A percentile compares a stretch with the other conserved stretches of the same genome.
These are phyloP conservation scores for Curvularia hawaiiensis DNA, from an alignment of 2,329 filamentous ascomycete species.

Conservation along the genomic window DNA sequence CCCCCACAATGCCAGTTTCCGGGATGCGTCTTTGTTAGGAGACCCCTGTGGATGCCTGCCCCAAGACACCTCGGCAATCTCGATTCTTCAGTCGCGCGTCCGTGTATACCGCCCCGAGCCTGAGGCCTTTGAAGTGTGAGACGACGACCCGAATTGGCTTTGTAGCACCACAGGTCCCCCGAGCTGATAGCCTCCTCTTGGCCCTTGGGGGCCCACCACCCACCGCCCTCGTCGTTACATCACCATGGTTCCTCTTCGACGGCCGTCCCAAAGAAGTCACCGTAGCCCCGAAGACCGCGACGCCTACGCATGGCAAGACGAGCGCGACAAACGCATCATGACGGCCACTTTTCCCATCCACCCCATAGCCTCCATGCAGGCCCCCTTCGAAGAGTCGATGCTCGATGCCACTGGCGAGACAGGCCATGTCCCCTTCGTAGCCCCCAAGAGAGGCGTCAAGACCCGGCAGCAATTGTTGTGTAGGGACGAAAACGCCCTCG, in stretches of 20 bases:
- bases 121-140: constrained; percentile 26
- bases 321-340: constrained; percentile 44
- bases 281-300: constrained; percentile 28
- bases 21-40: constrained; percentile 28
- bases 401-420: constrained; percentile 64
- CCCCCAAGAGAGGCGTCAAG: constrained; percentile 47
- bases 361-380: constrained; percentile 77
- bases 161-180: constrained; percentile 29
- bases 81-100: constrained; percentile 22
- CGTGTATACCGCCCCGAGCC: constrained; percentile 33
- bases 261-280: constrained; percentile 26
- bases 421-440: constrained; percentile 45
- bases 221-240: constrained; percentile 4
- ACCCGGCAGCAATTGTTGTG: constrained; percentile 52
- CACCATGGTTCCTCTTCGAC: constrained; percentile 34
- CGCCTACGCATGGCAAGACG: constrained; percentile 41
- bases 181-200: constrained; percentile 24
- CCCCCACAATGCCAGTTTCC: constrained; percentile 28
- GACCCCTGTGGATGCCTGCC: constrained; percentile 16
- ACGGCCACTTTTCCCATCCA: constrained; percentile 59
- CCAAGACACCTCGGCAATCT: constrained; percentile 6
- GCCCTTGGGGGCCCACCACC: constrained; percentile 3
- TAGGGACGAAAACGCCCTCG: constrained; percentile 66
- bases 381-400: constrained; percentile 82
- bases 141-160: constrained; percentile 22